Base-by-base conservation (phyloP, 1,139 yeast genomes). In the Petasospora fabianii region DNA sequence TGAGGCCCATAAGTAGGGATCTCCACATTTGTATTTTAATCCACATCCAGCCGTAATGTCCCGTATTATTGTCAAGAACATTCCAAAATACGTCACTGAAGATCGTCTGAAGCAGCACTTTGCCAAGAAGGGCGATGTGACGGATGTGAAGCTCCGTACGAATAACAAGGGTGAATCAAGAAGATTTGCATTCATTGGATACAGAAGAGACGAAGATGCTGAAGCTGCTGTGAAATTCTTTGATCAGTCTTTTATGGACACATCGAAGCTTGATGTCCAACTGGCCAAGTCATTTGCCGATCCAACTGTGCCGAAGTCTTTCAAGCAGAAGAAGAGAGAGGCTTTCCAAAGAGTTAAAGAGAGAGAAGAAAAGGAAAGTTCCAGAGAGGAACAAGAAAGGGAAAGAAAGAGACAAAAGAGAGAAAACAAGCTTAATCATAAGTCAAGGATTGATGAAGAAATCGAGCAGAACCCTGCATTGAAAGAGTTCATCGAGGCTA, bases 141-240 rank as follows among this genome's bases (percentile, higher is more conserved):
- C 97, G 1, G 98, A 92, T 70, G 92, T 86, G 33, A 87, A 84
- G 60, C 69, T 92, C 34, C 76, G 88, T 76, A 81, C 76, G 52
- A 84, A 82, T 48, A 73, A 82, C 51, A 78, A 77, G 51, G 98
- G 98, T 24, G 84, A 83, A 55, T 84, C 96, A 12, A 77, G 99
- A 62, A 71, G 95, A 50, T 94, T 94, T 69, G 97, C 96, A 12
- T 92, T 92, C 55, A 69, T 94, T 42, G 99, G 99, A 0, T 92
- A 75, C 61, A 82, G 78, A 54, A 70, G 78, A 13, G 70, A 66
- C 19, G 72, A 65, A 6, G 96, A 86, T 56, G 98, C 98, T 0
- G 76, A 72, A 38, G 73, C 70, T 35, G 96, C 97, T 0, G 92
- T 82, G 6, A 69, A 67, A 35, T 87, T 75, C 61, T 92, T 84